Evolutionary conservation across 2,329 filamentous ascomycete species (phyloP), one percentile per base, ranked within the genome.

Genomic region (Lachnellula occidentalis): DNA sequence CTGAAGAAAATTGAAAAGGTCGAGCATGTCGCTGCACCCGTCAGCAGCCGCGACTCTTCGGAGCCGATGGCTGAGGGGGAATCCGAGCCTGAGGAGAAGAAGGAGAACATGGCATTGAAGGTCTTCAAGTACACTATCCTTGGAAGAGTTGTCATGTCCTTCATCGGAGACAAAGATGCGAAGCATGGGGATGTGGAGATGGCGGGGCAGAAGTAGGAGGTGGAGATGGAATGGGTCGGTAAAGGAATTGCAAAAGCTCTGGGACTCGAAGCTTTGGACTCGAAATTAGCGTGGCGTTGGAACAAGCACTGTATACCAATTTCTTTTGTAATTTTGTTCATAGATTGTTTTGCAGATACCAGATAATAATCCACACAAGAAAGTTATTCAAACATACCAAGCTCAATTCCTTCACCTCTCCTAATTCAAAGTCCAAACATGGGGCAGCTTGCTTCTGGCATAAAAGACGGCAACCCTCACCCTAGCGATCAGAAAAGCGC

Each of bases 1-100:
- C 61, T 78, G 45, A 59, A 65, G 21, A 67, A 67, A 34, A 43
- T 58, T 11, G 7, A 31, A 7, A 31, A 31, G 8, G 34, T 51
- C 4, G 55, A 58, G 50, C 36, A 42, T 9, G 41, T 22, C 17
- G 39, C 49, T 17, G 47, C 41, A 12, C 36, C 46, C 8, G 45
- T 51, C 27, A 34, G 41, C 14, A 61, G 55, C 19, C 19, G 15
- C 19, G 41, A 43, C 12, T 14, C 41, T 12, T 19, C n/a, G 6
- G n/a, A 43, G 41, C 41, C 41, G 19, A 9, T 43, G 17, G 27
- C 27, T 31, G 19, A 43, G 19, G n/a, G 4, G 6, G 19, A 43
- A 43, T 17, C 11, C 19, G n/a, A 43, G 19, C 11, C 3, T 21
- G n/a, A 21, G 19, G 4, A 1, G 34, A 48, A 48, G 17, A 19